These are phyloP conservation scores for Linnemannia elongata DNA, from an alignment of 192 early-diverging fungal species.

Conservation along the genomic window DNA sequence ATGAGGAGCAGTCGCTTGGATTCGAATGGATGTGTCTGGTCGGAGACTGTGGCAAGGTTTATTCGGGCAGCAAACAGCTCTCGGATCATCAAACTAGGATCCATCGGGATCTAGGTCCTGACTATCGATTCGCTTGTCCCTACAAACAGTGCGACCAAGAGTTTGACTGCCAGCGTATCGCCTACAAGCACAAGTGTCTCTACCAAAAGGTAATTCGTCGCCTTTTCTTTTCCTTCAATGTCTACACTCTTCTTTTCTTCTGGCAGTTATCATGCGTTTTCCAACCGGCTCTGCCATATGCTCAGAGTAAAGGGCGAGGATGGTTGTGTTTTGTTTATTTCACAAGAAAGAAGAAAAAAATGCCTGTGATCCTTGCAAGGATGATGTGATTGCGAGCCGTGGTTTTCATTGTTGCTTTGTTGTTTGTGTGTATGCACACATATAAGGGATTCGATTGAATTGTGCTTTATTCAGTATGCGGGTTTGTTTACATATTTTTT, in stretches of 20 bases:
- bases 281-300: slow-evolving; percentile 1
- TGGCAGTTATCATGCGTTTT: not conserved
- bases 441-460: not conserved
- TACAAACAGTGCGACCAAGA: slow-evolving; percentile 28
- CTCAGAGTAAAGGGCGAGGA: not conserved
- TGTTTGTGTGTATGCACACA: not conserved
- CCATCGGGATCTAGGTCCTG: slow-evolving; percentile 47
- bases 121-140: slow-evolving; percentile 36
- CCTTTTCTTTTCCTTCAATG: not conserved
- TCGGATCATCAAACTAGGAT: slow-evolving; percentile 52
- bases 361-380: slow-evolving; percentile 6
- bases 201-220: slow-evolving; percentile 29
- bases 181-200: slow-evolving; percentile 54
- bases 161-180: slow-evolving; percentile 46
- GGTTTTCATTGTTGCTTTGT: not conserved
- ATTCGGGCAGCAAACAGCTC: slow-evolving; percentile 53
- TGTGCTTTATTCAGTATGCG: not conserved
- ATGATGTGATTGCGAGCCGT: slow-evolving; percentile 5
- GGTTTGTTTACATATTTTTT: not conserved
- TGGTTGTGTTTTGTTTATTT: slow-evolving; percentile 1
- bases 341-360: not conserved
- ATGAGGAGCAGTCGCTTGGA: slow-evolving; percentile 50
- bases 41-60: slow-evolving; percentile 39
- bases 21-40: slow-evolving; percentile 53
- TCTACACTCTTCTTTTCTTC: not conserved